These are phyloP conservation scores for Xylaria longipes DNA, from an alignment of 495 filamentous ascomycete species.

Conservation along the genomic window DNA sequence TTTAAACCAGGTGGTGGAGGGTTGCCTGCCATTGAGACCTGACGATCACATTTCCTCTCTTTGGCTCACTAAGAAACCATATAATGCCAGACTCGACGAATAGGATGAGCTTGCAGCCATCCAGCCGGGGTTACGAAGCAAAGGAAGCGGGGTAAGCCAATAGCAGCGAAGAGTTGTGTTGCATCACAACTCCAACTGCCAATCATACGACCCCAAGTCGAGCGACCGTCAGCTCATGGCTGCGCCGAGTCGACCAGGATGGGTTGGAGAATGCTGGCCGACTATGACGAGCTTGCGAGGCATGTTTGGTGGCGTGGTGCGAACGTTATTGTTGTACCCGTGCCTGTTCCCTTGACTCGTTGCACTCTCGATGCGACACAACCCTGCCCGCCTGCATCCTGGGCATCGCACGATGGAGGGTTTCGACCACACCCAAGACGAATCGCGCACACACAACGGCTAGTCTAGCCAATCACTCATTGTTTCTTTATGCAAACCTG, in stretches of 20 bases:
- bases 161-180: conserved; percentile 11
- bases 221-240: conserved; percentile 26
- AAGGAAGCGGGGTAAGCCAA: conserved; percentile 28
- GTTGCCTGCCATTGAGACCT: conserved; percentile 2
- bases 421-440: conserved; percentile 7
- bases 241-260: conserved; percentile 14
- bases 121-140: conserved; percentile 1
- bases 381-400: not conserved
- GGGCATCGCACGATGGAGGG: conserved; percentile 7
- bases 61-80: not conserved
- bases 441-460: not conserved
- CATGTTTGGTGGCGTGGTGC: not conserved
- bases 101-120: conserved; percentile 6
- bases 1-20: conserved; percentile 16
- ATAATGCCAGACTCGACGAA: not conserved
- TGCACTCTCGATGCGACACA: not conserved
- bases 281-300: not conserved
- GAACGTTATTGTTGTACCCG: not conserved
- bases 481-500: not conserved
- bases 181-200: conserved; percentile 20
- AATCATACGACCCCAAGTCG: conserved; percentile 26
- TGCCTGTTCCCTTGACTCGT: not conserved
- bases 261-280: not conserved
- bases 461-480: conserved; percentile 12
- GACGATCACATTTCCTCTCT: conserved; percentile 6